Evolutionary conservation across 2,329 filamentous ascomycete genomes (phyloP).

Genomic region (Madurella mycetomatis): DNA sequence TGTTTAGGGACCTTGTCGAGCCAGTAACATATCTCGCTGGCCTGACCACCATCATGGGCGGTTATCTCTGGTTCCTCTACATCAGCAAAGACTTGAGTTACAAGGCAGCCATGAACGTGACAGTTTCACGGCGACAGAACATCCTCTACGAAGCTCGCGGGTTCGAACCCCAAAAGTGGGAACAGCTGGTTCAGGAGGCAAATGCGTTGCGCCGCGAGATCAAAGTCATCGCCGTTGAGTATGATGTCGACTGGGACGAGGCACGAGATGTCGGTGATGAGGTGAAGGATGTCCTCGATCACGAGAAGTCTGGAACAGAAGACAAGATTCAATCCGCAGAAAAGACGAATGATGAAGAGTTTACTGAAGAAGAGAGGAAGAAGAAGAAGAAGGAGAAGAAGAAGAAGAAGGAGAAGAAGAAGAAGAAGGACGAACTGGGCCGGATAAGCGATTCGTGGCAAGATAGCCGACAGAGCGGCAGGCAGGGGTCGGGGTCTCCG

Average conservation of each 20-base stretch:
- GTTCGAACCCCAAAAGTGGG: constrained; percentile 75
- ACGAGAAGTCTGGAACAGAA: constrained; percentile 43
- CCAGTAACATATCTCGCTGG: constrained; percentile 86
- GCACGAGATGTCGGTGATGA: constrained; percentile 66
- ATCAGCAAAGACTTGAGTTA: constrained; percentile 88
- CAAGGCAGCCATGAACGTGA: constrained; percentile 80
- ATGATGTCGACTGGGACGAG: constrained; percentile 89
- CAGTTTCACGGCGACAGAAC: constrained; percentile 71
- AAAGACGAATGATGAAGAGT: constrained; percentile 36
- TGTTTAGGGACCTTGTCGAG: constrained; percentile 66
- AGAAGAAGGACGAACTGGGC: constrained; percentile 27
- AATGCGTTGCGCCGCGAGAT: constrained; percentile 76
- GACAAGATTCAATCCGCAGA: constrained; percentile 39
- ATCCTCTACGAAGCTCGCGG: constrained; percentile 71
- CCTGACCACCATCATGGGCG: constrained; percentile 79
- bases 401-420: constrained; percentile 26
- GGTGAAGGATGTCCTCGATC: constrained; percentile 52
- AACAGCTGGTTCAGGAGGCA: constrained; percentile 71
- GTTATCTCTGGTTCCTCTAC: constrained; percentile 91
- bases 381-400: too few species aligned
- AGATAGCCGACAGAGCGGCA: too few species aligned
- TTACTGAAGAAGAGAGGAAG: constrained; percentile 33
- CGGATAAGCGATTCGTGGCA: too few species aligned
- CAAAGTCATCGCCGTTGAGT: constrained; percentile 74
- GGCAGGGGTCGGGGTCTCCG: too few species aligned